These are phyloP conservation scores for Trichoderma brevicompactum DNA, from an alignment of 2,329 filamentous ascomycete genomes.

Conservation along the genomic window DNA sequence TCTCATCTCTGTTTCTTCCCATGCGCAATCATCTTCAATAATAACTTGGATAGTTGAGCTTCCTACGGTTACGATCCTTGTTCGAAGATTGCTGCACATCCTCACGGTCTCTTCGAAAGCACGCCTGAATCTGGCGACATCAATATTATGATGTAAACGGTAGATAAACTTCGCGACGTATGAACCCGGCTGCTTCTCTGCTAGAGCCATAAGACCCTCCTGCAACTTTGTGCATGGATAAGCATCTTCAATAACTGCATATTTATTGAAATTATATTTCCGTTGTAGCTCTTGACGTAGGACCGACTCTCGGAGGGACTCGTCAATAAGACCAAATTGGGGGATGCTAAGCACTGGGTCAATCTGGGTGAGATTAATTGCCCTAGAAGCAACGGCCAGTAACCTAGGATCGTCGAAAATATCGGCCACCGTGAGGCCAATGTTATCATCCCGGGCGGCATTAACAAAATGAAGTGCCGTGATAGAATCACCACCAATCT, in stretches of 20 bases:
- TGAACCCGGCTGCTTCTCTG: conserved; percentile 12
- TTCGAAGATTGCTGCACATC: conserved; percentile 25
- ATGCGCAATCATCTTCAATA: not conserved
- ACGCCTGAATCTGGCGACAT: not conserved
- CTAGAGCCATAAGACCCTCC: not conserved
- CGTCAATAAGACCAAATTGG: not conserved
- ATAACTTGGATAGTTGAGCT: not conserved
- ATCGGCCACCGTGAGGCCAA: conserved; percentile 26
- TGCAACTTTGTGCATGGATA: not conserved
- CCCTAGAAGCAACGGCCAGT: not conserved
- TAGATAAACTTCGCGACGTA: conserved; percentile 5
- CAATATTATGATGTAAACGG: not conserved
- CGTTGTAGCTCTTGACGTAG: not conserved
- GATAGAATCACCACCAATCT: conserved; percentile 33
- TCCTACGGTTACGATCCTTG: conserved; percentile 18
- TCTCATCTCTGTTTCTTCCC: not conserved
- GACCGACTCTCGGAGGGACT: not conserved
- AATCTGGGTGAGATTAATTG: not conserved
- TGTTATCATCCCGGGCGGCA: not conserved
- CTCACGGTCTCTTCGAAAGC: conserved; percentile 28
- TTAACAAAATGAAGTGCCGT: not conserved
- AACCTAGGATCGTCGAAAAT: conserved; percentile 30
- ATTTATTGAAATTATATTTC: not conserved
- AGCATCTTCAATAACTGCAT: not conserved
- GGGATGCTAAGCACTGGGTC: not conserved